Percentiles rank a stretch among this genome's conserved stretches.
Conservation (phyloP, 2,329 filamentous ascomycete genomes). For the Colletotrichum plurivorum region DNA sequence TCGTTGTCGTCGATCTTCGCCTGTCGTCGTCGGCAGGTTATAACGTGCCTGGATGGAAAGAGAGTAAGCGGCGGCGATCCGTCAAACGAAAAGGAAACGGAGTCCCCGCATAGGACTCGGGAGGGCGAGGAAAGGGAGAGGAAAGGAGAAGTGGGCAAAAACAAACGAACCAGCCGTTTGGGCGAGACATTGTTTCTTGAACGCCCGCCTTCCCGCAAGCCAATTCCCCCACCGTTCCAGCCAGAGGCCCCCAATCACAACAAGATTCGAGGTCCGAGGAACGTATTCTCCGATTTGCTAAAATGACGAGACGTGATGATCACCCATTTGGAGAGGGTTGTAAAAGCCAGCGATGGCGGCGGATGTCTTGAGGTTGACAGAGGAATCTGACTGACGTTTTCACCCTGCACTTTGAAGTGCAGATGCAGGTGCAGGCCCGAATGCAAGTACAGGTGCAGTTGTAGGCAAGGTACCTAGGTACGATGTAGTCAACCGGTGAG, state of each 20-base stretch:
- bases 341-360: too few species aligned
- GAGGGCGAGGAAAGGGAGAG: not conserved
- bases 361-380: not conserved
- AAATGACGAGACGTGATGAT: constrained; percentile 7
- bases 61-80: constrained; percentile 1
- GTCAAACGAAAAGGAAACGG: constrained; percentile 2
- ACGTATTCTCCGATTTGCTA: constrained; percentile 30
- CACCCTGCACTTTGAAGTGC: too few species aligned
- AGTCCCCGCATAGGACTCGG: constrained; percentile 13
- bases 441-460: too few species aligned
- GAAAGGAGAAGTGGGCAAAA: not conserved
- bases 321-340: not conserved
- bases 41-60: constrained; percentile 17
- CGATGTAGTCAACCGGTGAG: too few species aligned
- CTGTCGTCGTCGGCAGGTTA: constrained; percentile 13
- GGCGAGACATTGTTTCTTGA: constrained; percentile 38
- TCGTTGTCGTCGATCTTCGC: not conserved
- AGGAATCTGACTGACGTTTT: not conserved
- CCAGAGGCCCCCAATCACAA: not conserved
- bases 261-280: constrained; percentile 3
- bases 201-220: constrained; percentile 28
- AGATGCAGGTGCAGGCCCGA: too few species aligned
- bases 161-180: constrained; percentile 26
- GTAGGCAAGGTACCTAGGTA: too few species aligned
- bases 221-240: constrained; percentile 33